Conservation (phyloP, 2,329 filamentous ascomycete genomes). For the Botrytis elliptica region DNA sequence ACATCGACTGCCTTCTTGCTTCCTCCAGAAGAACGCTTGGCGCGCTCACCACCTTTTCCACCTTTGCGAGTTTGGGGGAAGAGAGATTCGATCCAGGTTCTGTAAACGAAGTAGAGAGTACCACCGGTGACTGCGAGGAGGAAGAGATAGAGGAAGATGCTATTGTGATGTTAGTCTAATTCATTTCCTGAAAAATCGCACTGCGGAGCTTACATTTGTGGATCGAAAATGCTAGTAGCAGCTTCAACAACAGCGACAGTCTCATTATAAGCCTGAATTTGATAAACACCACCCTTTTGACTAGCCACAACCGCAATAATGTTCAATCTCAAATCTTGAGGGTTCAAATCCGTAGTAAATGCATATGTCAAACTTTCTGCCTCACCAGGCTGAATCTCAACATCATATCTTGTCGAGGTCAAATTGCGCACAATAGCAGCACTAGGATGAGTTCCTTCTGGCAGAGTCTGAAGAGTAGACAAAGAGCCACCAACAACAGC, state of each 20-base stretch:
- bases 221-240: constrained; percentile 87
- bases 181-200: background rate
- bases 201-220: constrained; percentile 64
- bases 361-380: constrained; percentile 75
- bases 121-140: constrained; percentile 75
- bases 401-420: constrained; percentile 70
- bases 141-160: constrained; percentile 96
- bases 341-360: constrained; percentile 89
- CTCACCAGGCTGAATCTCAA: constrained; percentile 72
- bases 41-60: constrained; percentile 43
- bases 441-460: constrained; percentile 47
- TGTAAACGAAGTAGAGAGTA: constrained; percentile 94
- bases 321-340: constrained; percentile 80
- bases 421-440: constrained; percentile 77
- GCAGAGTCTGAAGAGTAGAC: constrained; percentile 54
- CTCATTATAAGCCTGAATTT: constrained; percentile 76
- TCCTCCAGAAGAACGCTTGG: constrained; percentile 59
- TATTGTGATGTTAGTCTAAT: constrained; percentile 42
- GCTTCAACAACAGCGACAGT: constrained; percentile 86
- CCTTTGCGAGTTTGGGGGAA: constrained; percentile 81
- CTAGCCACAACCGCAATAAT: constrained; percentile 73
- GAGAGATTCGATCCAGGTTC: constrained; percentile 93
- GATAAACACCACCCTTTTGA: constrained; percentile 66
- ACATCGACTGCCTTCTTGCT: constrained; percentile 64
- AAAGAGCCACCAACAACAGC: constrained; percentile 76